Evolutionary conservation across 1,284 basidiomycete genomes (phyloP), one percentile per base, ranked within the genome.

Genomic region (Tetrapyrgos nigripes): DNA sequence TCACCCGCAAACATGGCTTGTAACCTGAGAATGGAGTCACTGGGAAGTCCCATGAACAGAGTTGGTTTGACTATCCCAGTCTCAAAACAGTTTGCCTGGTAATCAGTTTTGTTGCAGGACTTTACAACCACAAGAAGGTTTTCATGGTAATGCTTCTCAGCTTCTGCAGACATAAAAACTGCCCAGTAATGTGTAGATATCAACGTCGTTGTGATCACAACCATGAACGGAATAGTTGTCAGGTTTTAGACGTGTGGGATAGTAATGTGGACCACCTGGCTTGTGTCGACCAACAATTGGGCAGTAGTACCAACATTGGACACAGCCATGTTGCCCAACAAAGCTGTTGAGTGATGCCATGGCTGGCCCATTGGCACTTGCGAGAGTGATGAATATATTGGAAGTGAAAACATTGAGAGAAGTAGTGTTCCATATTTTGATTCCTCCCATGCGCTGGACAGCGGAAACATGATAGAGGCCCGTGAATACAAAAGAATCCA

Each of bases 281-380:
- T 27, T 14, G 29, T 46, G 19, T 55, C 68, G 68, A 37, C 54
- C 54, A 1, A 9, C 1, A 8, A n/a, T 29, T 4, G n/a, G 44
- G 58, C 74, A 78, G 37, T 61, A 69, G 0, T 72, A 33, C 0
- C 70, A 63, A 60, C 76, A 79, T 1, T 65, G 66, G n/a, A 58
- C 33, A 19, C 55, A 63, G 1, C 74, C 76, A 10, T 61, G 57
- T 55, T 79, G 75, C 0, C 77, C 76, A 40, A 73, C 71, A 14
- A 66, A 55, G 0, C 76, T 73, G 61, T 66, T 69, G 0, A 77
- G 9, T 35, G 60, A 28, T 0, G 66, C 64, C 64, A 77, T 68
- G 0, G 63, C 77, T 13, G 70, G 69, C 2, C 66, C 66, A 61
- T 78, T 75, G 1, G 76, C 71, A 63, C 8, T 62, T 52, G 2